A percentile compares a stretch with the other conserved stretches of the same genome.
These are phyloP conservation scores for Paspalum notatum DNA, from an alignment of 176 grass and related monocot genomes.

Conservation along the genomic window DNA sequence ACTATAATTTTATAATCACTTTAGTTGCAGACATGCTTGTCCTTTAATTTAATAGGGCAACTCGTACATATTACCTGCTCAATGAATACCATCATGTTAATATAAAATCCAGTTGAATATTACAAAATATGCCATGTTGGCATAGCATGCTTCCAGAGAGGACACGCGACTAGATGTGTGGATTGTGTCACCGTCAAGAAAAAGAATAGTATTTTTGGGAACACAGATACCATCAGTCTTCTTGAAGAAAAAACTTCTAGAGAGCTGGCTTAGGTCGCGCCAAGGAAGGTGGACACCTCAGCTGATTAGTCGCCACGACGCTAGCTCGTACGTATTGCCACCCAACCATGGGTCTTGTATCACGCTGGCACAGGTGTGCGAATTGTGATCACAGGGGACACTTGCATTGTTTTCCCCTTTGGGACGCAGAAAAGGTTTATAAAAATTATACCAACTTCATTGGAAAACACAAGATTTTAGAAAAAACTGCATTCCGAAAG, in stretches of 20 bases:
- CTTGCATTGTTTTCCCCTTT: too few species aligned
- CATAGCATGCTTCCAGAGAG: neutral
- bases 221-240: neutral
- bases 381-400: too few species aligned
- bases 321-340: too few species aligned
- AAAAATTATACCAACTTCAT: too few species aligned
- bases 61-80: neutral
- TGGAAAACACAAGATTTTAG: too few species aligned
- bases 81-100: neutral
- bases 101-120: neutral
- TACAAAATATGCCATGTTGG: neutral
- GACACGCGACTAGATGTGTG: neutral
- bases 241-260: neutral
- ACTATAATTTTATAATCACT: neutral
- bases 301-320: neutral
- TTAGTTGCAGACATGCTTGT: neutral
- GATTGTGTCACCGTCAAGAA: neutral
- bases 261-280: too few species aligned
- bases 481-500: too few species aligned
- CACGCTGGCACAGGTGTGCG: too few species aligned
- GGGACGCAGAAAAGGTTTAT: too few species aligned
- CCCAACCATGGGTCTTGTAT: too few species aligned
- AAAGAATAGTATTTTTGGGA: neutral
- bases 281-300: slow-evolving; percentile 3
- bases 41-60: neutral